Conservation (phyloP, 805 yeast species). For the Wickerhamomyces chaumierensis region DNA sequence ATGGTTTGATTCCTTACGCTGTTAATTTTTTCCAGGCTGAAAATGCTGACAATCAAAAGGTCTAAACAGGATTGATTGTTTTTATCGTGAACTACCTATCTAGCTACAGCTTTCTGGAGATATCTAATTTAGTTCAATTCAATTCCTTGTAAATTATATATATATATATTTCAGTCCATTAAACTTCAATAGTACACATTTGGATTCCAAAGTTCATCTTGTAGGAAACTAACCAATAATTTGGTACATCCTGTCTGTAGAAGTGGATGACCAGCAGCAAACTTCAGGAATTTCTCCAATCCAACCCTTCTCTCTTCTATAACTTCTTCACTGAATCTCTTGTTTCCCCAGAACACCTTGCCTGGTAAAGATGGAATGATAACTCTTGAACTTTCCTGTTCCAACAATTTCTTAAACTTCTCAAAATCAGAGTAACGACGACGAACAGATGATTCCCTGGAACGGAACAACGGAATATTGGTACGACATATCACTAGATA, state of each 20-base stretch:
- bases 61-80: not conserved
- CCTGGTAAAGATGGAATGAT: constrained; percentile 85
- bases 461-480: constrained; percentile 78
- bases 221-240: constrained; percentile 64
- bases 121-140: too few species aligned
- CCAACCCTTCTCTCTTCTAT: constrained; percentile 81
- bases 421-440: constrained; percentile 89
- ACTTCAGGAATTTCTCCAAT: constrained; percentile 62
- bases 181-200: constrained; percentile 1
- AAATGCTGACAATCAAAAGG: constrained; percentile 16
- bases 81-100: too few species aligned
- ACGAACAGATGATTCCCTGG: constrained; percentile 54
- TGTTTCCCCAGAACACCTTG: constrained; percentile 51
- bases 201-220: constrained; percentile 72
- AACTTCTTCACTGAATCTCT: constrained; percentile 66
- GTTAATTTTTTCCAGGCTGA: constrained; percentile 83
- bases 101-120: too few species aligned
- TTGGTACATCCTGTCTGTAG: constrained; percentile 79
- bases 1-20: constrained; percentile 57
- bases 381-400: constrained; percentile 68
- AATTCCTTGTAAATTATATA: too few species aligned
- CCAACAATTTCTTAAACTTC: constrained; percentile 59
- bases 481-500: constrained; percentile 86
- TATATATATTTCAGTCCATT: too few species aligned
- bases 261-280: constrained; percentile 88